phyloP scores from a whole-genome alignment of 2,329 filamentous ascomycete species.

The Aspergillus latus region DNA sequence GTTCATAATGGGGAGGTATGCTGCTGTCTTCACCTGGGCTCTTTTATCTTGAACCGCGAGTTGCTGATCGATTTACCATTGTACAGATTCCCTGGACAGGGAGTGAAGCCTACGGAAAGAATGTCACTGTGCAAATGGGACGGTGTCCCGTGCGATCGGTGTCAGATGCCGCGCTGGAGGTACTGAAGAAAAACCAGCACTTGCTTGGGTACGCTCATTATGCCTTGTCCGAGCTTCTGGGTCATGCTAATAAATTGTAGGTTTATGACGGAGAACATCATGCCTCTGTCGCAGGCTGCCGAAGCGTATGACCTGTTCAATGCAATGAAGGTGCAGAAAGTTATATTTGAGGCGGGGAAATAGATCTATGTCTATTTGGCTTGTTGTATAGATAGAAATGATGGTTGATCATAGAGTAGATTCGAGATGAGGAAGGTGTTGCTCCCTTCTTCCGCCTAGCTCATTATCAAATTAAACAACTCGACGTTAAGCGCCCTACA shows the following conservation, averaged over 20 bases:
- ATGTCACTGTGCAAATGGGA: slow-evolving; percentile 72
- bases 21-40: not conserved
- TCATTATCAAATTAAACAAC: too few species aligned
- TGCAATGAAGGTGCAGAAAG: slow-evolving; percentile 71
- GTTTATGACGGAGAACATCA: slow-evolving; percentile 75
- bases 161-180: slow-evolving; percentile 63
- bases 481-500: too few species aligned
- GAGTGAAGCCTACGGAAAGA: slow-evolving; percentile 66
- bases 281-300: slow-evolving; percentile 66
- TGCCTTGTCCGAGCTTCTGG: not conserved
- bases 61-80: not conserved
- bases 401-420: too few species aligned
- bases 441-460: too few species aligned
- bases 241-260: slow-evolving; percentile 39
- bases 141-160: slow-evolving; percentile 72
- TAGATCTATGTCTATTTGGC: slow-evolving; percentile 19
- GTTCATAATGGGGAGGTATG: slow-evolving; percentile 71
- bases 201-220: slow-evolving; percentile 58
- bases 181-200: slow-evolving; percentile 67
- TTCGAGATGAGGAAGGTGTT: too few species aligned
- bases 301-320: slow-evolving; percentile 72
- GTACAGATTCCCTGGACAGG: slow-evolving; percentile 65
- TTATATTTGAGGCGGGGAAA: slow-evolving; percentile 60
- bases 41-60: slow-evolving; percentile 14
- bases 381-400: not conserved